Percentiles rank a stretch among this genome's conserved stretches.
Conservation (phyloP, 2,329 filamentous ascomycete species). For the Fusarium sp. region DNA sequence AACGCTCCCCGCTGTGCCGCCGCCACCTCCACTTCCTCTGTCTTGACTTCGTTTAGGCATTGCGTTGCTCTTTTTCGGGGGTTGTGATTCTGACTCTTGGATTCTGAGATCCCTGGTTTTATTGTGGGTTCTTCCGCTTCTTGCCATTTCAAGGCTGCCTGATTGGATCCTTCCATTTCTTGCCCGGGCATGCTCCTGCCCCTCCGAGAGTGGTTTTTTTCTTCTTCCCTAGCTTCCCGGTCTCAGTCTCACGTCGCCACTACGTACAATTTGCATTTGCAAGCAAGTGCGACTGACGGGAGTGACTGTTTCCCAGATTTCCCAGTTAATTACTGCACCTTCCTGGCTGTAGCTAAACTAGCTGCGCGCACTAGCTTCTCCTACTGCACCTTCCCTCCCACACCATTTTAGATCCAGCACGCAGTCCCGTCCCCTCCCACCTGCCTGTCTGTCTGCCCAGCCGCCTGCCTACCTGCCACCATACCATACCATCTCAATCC, state of each 20-base stretch:
- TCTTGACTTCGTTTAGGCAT: slow-evolving; percentile 28
- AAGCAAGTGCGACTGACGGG: slow-evolving; percentile 32
- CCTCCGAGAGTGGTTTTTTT: slow-evolving; percentile 30
- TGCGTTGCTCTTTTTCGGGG: slow-evolving; percentile 2
- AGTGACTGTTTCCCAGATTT: slow-evolving; percentile 18
- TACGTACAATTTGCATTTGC: slow-evolving; percentile 2
- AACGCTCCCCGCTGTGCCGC: slow-evolving; percentile 37
- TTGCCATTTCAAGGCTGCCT: slow-evolving; percentile 23
- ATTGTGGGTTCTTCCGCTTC: slow-evolving; percentile 22
- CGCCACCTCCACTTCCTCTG: slow-evolving; percentile 29
- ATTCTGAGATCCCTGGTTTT: slow-evolving; percentile 25
- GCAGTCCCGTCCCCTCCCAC: slow-evolving; percentile 43
- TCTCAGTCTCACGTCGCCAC: slow-evolving; percentile 38
- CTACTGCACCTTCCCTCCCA: slow-evolving; percentile 44
- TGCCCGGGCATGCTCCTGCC: slow-evolving; percentile 20
- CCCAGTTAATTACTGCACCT: slow-evolving; percentile 39
- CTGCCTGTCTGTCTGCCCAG: slow-evolving; percentile 30
- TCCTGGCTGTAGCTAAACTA: background rate
- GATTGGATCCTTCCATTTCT: slow-evolving; percentile 28
- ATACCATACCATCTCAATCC: slow-evolving; percentile 13
- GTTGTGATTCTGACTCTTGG: slow-evolving; percentile 18
- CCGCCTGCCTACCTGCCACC: slow-evolving; percentile 25
- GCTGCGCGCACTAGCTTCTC: slow-evolving; percentile 30
- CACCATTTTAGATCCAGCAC: slow-evolving; percentile 39
- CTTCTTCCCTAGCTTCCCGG: slow-evolving; percentile 25